Conservation (phyloP, 2,329 filamentous ascomycete genomes). For the Colletotrichum chlorophyti region DNA sequence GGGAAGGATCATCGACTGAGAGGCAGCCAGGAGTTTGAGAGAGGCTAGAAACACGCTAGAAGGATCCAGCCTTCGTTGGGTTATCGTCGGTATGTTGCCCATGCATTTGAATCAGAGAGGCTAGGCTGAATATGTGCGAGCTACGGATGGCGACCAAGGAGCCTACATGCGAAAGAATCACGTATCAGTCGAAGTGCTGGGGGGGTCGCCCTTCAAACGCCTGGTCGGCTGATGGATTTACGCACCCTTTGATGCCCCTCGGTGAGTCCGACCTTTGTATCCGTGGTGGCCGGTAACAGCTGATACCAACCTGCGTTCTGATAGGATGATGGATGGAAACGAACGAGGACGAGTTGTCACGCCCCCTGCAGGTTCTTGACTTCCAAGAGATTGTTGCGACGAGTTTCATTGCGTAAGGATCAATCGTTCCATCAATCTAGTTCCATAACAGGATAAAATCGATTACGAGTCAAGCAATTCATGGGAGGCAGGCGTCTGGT, state of each 20-base stretch:
- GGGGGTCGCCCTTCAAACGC: too few relatives aligned
- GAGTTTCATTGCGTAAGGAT: background rate
- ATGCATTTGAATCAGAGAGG: background rate
- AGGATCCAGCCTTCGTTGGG: background rate
- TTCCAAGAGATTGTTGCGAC: too few relatives aligned
- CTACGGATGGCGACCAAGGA: too few relatives aligned
- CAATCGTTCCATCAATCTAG: background rate
- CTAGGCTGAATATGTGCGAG: background rate
- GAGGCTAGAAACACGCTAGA: constrained; percentile 17
- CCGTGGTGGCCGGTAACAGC: constrained; percentile 2
- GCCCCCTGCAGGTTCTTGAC: too few relatives aligned
- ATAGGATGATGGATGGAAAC: background rate
- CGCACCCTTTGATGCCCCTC: too few relatives aligned
- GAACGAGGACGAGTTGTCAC: background rate
- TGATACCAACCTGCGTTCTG: background rate
- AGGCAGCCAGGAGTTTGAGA: background rate
- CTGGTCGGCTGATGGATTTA: too few relatives aligned
- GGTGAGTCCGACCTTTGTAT: constrained; percentile 5
- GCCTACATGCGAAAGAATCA: too few relatives aligned
- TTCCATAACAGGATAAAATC: background rate
- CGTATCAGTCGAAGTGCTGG: too few relatives aligned
- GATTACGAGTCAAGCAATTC: background rate
- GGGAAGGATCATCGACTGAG: background rate
- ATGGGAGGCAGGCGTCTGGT: too few relatives aligned
- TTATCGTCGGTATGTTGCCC: background rate